These are phyloP conservation scores for Blastobotrys attinorum DNA, from an alignment of 805 yeast genomes.

Conservation along the genomic window DNA sequence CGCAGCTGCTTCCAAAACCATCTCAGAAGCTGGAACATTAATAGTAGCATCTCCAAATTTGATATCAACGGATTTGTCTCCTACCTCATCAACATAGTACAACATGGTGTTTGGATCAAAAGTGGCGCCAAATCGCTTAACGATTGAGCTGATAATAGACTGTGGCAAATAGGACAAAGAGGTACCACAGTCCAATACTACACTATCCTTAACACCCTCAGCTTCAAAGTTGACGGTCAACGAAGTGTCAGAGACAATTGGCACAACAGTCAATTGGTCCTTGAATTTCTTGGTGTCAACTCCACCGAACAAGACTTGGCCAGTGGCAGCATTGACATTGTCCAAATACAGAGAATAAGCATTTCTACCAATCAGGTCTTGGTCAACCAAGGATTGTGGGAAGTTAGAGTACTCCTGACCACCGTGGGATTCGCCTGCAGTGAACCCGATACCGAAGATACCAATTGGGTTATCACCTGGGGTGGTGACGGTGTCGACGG, in stretches of 20 bases:
- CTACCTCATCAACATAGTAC: not conserved
- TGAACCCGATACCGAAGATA: constrained; percentile 24
- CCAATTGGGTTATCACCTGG: constrained; percentile 6
- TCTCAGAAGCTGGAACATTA: constrained; percentile 19
- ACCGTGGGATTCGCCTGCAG: constrained; percentile 19
- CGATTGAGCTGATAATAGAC: constrained; percentile 20
- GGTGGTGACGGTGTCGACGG: constrained; percentile 6
- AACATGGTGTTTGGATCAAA: not conserved
- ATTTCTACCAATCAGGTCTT: constrained; percentile 46
- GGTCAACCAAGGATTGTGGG: constrained; percentile 46
- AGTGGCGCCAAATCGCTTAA: constrained; percentile 27
- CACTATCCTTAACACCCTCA: constrained; percentile 28
- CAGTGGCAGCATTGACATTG: constrained; percentile 23
- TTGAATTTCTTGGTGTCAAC: constrained; percentile 35
- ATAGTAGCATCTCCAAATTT: constrained; percentile 10
- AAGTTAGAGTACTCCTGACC: constrained; percentile 43
- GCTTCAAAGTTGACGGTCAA: constrained; percentile 17
- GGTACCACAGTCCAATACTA: constrained; percentile 46
- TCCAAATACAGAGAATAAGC: constrained; percentile 60
- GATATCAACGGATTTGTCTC: not conserved
- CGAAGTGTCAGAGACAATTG: constrained; percentile 29
- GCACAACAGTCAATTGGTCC: constrained; percentile 35
- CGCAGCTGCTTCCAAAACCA: constrained; percentile 13
- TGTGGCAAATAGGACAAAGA: constrained; percentile 40
- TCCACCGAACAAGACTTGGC: constrained; percentile 39